Evolutionary conservation across 208 protist species (phyloP).

Genomic region (Wallacemonas collosoma): DNA sequence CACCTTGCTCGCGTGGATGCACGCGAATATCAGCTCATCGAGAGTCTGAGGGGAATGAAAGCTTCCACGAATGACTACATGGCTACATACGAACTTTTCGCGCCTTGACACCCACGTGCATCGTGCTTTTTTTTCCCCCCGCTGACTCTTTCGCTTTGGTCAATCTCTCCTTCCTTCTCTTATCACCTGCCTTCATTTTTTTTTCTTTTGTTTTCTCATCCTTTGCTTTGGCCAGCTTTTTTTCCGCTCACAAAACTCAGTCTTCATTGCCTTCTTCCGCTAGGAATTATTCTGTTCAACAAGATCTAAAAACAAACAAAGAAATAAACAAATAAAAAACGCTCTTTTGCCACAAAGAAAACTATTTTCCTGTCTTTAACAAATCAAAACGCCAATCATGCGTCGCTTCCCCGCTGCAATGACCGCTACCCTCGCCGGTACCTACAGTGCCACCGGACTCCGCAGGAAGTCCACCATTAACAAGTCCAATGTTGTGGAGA

Average conservation of each 20-base stretch:
- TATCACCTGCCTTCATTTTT: conserved; percentile 14
- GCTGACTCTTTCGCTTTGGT: neutral
- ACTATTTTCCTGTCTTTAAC: conserved; percentile 17
- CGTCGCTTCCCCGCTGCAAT: conserved; percentile 27
- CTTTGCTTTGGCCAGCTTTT: neutral
- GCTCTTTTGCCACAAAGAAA: neutral
- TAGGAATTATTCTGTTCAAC: neutral
- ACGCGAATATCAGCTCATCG: too few species aligned
- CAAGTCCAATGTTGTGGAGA: conserved; percentile 30
- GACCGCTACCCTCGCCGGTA: conserved; percentile 12
- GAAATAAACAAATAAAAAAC: neutral
- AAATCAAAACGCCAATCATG: conserved; percentile 31
- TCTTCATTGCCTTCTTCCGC: neutral
- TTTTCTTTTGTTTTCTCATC: conserved; percentile 8
- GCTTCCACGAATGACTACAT: too few species aligned
- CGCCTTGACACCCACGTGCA: too few species aligned
- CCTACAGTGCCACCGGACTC: neutral
- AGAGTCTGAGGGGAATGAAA: too few species aligned
- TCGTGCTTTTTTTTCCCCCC: too few species aligned
- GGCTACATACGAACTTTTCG: too few species aligned
- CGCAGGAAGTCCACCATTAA: conserved; percentile 21
- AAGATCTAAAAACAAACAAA: neutral
- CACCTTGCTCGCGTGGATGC: too few species aligned
- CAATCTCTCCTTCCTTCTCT: conserved; percentile 8
- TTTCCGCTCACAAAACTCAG: conserved; percentile 12